Evolutionary conservation across 2,329 filamentous ascomycete genomes (phyloP).

Genomic region (Septoria petroselini): DNA sequence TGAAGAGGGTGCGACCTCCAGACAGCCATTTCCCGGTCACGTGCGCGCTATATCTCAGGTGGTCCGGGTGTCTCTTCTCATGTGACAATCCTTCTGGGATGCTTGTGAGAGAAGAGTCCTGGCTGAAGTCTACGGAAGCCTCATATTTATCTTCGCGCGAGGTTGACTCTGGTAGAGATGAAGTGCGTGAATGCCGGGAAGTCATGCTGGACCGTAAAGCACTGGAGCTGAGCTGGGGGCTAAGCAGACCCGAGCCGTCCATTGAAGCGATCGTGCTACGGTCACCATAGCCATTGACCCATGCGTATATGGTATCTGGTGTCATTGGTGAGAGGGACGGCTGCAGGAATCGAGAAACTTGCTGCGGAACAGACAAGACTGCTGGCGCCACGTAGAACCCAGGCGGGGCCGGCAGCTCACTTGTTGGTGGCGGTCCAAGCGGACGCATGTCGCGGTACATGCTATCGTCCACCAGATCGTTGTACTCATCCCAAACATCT

Average conservation of each 20-base stretch:
- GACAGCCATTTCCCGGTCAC: conserved; percentile 86
- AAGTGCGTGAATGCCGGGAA: conserved; percentile 33
- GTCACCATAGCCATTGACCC: conserved; percentile 52
- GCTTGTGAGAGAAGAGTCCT: background rate
- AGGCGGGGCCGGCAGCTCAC: conserved; percentile 21
- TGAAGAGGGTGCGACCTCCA: conserved; percentile 79
- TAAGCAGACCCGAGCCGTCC: conserved; percentile 9
- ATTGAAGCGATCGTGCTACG: conserved; percentile 36
- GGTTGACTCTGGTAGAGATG: conserved; percentile 31
- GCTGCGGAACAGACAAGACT: conserved; percentile 32
- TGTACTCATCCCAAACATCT: conserved; percentile 91
- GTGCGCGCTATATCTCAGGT: conserved; percentile 74
- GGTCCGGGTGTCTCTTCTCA: background rate
- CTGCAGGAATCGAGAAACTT: conserved; percentile 34
- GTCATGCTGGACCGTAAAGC: conserved; percentile 32
- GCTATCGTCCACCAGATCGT: conserved; percentile 80
- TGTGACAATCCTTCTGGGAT: background rate
- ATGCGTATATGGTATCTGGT: conserved; percentile 54
- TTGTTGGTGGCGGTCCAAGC: conserved; percentile 19
- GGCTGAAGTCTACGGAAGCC: too few relatives aligned
- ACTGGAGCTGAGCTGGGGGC: conserved; percentile 21
- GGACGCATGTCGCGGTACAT: conserved; percentile 34
- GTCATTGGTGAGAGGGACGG: conserved; percentile 39
- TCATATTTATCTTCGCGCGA: background rate
- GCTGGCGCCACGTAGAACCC: conserved; percentile 9